Base-by-base conservation (phyloP, 768 basidiomycete species). In the Pulveroboletus sp. region DNA sequence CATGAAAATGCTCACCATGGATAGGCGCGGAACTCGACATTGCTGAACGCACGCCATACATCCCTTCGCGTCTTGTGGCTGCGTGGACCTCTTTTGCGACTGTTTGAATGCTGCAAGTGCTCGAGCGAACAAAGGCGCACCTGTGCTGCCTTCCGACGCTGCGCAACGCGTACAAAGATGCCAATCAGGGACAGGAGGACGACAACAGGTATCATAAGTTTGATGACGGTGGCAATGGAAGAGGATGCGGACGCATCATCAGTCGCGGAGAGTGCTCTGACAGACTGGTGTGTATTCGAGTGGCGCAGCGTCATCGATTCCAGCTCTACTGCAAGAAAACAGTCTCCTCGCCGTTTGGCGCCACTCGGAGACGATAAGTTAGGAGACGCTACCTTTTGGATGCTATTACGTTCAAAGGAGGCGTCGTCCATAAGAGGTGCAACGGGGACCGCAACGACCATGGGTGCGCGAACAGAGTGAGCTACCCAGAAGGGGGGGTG, bases 351-450 rank as follows among this genome's bases (percentile, higher is more conserved):
- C 39, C 8, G 8, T 39, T 24, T 8, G 21, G 21, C 7, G 14
- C 21, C 21, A 21, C 1, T 4, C 12, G 12, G 38, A 14, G 12
- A 14, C 24, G 26, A 15, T n/a, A 3, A 9, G n/a, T n/a, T n/a
- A 18, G 2, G 8, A 10, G 15, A 27, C 5, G 24, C 14, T 8
- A 26, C 24, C n/a, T n/a, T n/a, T n/a, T n/a, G n/a, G n/a, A n/a
- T n/a, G n/a, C n/a, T n/a, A n/a, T 24, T 24, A 26, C 21, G 39
- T 14, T 15, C 11, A 14, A 14, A 39, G 4, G 56, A 36, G 54
- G 43, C n/a, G 57, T 54, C 24, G 55, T 45, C 21, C 57, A 37
- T 8, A 41, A 51, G 3, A 33, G 66, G 8, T 67, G 3, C 62
- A 58, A 59, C 30, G 48, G 56, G 27, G 52, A 37, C n/a, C 1